Percentiles rank a stretch among this genome's conserved stretches.
phyloP scores from a whole-genome alignment of 2,329 filamentous ascomycete species.

The Pestalotiopsis sp. region DNA sequence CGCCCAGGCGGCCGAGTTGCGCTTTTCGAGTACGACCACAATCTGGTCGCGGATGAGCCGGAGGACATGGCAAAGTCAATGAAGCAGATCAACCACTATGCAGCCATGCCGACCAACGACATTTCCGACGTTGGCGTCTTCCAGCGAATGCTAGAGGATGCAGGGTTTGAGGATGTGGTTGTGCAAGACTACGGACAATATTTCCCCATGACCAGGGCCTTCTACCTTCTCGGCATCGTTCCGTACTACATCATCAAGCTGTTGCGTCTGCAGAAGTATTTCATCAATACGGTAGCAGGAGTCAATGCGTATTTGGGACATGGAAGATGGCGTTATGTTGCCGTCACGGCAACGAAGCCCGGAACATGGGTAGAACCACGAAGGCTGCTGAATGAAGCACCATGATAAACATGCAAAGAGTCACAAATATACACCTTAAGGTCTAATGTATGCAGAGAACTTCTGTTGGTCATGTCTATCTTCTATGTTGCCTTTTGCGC shows the following conservation, averaged over 20 bases:
- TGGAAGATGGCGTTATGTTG: constrained; percentile 37
- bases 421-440: too few relatives aligned
- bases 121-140: constrained; percentile 41
- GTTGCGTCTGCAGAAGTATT: constrained; percentile 44
- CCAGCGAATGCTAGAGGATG: constrained; percentile 42
- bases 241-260: constrained; percentile 48
- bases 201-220: constrained; percentile 51
- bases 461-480: too few relatives aligned
- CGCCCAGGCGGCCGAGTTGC: constrained; percentile 49
- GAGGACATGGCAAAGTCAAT: constrained; percentile 28
- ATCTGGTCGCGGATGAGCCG: constrained; percentile 30
- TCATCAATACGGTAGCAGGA: constrained; percentile 52
- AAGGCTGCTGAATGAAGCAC: too few relatives aligned
- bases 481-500: too few relatives aligned
- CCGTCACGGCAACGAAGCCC: constrained; percentile 39
- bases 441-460: too few relatives aligned
- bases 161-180: constrained; percentile 47
- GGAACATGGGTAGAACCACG: constrained; percentile 12
- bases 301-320: constrained; percentile 36
- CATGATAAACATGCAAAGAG: too few relatives aligned
- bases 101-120: constrained; percentile 48
- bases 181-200: constrained; percentile 48
- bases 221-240: constrained; percentile 47
- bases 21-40: constrained; percentile 51
- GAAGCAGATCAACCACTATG: constrained; percentile 42